Evolutionary conservation across 2,329 filamentous ascomycete species (phyloP), one percentile per base, ranked within the genome.

Genomic region (Magnaporthiopsis incrustans): DNA sequence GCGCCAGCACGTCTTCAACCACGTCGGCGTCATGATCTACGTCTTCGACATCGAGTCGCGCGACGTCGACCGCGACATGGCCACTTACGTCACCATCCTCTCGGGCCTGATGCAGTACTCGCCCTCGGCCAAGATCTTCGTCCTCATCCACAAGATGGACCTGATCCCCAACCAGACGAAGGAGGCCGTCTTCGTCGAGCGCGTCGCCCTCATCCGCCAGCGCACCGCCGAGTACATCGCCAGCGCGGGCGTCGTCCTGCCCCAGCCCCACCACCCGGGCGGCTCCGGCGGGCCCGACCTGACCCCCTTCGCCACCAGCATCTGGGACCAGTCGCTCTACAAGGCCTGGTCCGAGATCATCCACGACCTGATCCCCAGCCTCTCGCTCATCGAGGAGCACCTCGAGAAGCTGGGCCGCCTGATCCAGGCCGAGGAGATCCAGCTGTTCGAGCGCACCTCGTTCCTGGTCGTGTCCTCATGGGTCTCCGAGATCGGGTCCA

Each of bases 291-390:
- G 74, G 64, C 83, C 96, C 73, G 85, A 88, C 67, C 83, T 97
- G 66, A 91, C 91, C 65, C 92, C 93, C 66, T 98, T 97, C 74
- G 91, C 92, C 12, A 98, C 94, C 38, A 96, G 91, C 64, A 99
- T 99, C 73, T 99, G 95, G 95, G 95, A 99, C 73, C 95, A 99
- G 79, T 96, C 90, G 64, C 81, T 99, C 53, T 99, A 98, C 82
- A 96, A 96, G 77, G 95, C 95, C 1, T 99, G 95, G 95, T 95
- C 95, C 0, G 91, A 91, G 73, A 97, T 99, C 70, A 97, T 99
- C 66, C 95, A 99, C 81, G 93, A 94, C 73, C 83, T 99, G 59
- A 95, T 98, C n/a, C 95, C 95, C 4, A 98, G 98, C 71, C 85
- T 97, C 1, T 82, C 87, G 25, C 85, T 91, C 59, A 97, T 99